Percentiles rank a stretch among this genome's conserved stretches.
These are phyloP conservation scores for Micromonas commoda DNA, from an alignment of 139 green algal genomes.

Conservation along the genomic window DNA sequence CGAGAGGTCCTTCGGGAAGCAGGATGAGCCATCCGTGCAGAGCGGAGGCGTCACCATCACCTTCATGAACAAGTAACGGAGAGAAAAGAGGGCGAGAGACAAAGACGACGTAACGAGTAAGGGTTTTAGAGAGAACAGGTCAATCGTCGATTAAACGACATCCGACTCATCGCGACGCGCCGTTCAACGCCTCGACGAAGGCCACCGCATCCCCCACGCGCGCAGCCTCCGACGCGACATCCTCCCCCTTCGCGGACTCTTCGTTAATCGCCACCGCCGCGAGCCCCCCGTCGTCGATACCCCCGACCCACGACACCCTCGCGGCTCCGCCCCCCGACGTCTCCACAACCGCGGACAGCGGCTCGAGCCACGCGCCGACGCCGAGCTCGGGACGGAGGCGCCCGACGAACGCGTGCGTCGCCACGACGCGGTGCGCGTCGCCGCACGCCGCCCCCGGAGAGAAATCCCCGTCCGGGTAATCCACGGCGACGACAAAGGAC, in stretches of 20 bases:
- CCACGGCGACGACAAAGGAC: not conserved
- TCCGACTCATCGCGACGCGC: not conserved
- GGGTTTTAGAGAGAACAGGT: not conserved
- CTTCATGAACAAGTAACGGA: not conserved
- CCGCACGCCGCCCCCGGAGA: not conserved
- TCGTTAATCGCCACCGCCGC: not conserved
- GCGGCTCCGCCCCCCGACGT: not conserved
- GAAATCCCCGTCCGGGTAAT: not conserved
- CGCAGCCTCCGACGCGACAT: not conserved
- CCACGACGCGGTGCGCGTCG: not conserved
- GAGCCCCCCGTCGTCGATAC: not conserved
- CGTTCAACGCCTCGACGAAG: not conserved
- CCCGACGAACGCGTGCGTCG: not conserved
- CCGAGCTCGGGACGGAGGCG: no score
- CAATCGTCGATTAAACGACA: not conserved
- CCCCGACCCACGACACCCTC: not conserved
- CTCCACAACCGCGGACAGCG: not conserved
- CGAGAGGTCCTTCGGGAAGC: not conserved
- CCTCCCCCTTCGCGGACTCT: not conserved
- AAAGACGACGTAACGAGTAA: not conserved
- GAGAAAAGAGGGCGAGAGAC: not conserved
- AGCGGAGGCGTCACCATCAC: not conserved
- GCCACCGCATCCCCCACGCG: not conserved
- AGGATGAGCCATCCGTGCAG: not conserved
- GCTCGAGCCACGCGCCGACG: not conserved